Evolutionary conservation across 257 asterid genomes (phyloP), one percentile per base, ranked within the genome.

Genomic region (Solanum sejunctum): DNA sequence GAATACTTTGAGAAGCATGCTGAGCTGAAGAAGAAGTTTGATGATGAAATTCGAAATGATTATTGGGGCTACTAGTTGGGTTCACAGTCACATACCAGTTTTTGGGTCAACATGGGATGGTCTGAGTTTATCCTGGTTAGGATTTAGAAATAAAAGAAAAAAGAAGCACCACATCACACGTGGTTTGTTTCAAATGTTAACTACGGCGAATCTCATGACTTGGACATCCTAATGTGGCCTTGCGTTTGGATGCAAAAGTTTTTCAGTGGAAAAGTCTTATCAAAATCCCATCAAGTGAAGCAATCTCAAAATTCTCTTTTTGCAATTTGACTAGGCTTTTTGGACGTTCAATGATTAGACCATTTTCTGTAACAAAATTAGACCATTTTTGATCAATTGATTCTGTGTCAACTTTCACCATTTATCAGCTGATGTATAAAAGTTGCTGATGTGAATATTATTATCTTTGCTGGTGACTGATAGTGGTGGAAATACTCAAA

Each of bases 1-100:
- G 99, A 96, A 81, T 96, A 96, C 91, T 96, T 96, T 36, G 98
- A 87, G 83, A 94, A 96, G 93, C 97, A 93, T 87, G 98, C 99
- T 6, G 99, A 96, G 90, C 93, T 96, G 84, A 94, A 89, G 94
- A 92, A 93, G 95, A 89, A 85, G 86, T 89, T 89, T 5, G 92
- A 89, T 32, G 90, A 89, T 41, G 92, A 89, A 85, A 89, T 89
- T 52, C 87, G 89, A 64, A 88, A 89, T 67, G 92, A 89, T 82
- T 85, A 89, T 84, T 89, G 92, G 92, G 92, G 92, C 3, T 89
- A 89, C 57, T 89, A 83, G 83, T 55, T 21, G 47, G 54, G 55
- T 49, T 43, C 39, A 36, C 39, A 36, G 6, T 41, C 83, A 51
- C 45, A 52, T 56, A 66, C 28, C 81, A 81, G 54, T 18, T 23